Base-by-base conservation (phyloP, 345 rosid species). In the Kandelia obovata region DNA sequence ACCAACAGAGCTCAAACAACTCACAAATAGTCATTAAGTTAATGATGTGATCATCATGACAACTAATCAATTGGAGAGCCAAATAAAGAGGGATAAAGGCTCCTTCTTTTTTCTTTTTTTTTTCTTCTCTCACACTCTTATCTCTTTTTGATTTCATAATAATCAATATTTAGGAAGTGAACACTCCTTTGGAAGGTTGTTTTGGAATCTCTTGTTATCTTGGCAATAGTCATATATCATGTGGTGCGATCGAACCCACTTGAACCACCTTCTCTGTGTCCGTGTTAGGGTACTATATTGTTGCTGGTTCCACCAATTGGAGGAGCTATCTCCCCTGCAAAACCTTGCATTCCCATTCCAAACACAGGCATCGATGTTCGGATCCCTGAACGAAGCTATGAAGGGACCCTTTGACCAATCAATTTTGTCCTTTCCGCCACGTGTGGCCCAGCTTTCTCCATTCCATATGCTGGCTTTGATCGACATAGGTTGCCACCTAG, bases 401-500 rank as follows among this genome's bases (percentile, higher is more conserved):
- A 93, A 93, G 0, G 98, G 97, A 49, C 83, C 84, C 70, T 84
- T 82, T 26, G 90, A 85, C 98, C 97, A 89, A 32, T 91, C 86
- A 17, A 88, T 75, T 71, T 88, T 93, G 73, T 87, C 92, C 21
- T 46, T 78, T 2, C 97, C 97, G 19, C 96, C 97, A 0, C 85
- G 80, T 46, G 98, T 91, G 10, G 97, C 97, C 98, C 97, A 93
- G 72, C 79, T 82, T 62, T 88, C 96, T 11, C 97, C 98, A 13
- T 91, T 85, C 96, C 96, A 93, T 74, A 93, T 78, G 85, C 85
- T 87, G 35, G 60, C 67, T 55, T 84, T 80, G 66, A 89, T 66
- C 69, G 83, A 74, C 97, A 93, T 89, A 5, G 97, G 94, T 31
- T 89, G 91, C 84, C 81, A 80, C 73, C 82, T 81, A 2, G 97